Base-by-base conservation (phyloP, 495 filamentous ascomycete genomes). In the Elasticomyces elasticus region DNA sequence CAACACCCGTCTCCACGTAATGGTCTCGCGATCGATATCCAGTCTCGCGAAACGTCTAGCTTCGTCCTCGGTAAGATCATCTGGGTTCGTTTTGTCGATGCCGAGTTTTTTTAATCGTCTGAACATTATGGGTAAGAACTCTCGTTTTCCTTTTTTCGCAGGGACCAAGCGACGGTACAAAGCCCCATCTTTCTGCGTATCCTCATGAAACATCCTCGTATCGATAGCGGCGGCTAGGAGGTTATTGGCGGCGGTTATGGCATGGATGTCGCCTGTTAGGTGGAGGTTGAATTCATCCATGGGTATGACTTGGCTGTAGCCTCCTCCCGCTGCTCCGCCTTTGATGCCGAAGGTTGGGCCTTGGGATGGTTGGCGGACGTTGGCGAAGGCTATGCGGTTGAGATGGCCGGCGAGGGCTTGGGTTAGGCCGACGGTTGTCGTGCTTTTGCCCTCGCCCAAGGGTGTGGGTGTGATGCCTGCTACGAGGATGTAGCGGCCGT, bases 241-340 rank as follows among this genome's bases (percentile, higher is more conserved):
- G 71, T 98, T 98, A 75, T 97, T 98, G 5, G 92, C 92, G 10
- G 92, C 92, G 31, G 89, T 87, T 64, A 98, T 91, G 37, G 92
- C 92, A 67, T 98, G 92, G 57, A 98, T 97, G 67, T 98, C 92
- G 60, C 92, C 92, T 38, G 92, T 98, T 66, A 98, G 72, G 66
- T 98, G 92, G 57, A 98, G 75, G 67, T 98, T 98, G 76, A 98
- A 98, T 68, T 98, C 92, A 59, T 98, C 92, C 92, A 98, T 98
- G 49, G 92, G 92, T 60, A 98, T 97, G 63, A 97, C 92, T 69
- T 98, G 92, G 68, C 87, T 94, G 75, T 95, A 98, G 15, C 92
- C 92, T 60, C 92, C 92, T 63, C 92, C 92, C 52, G 92, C 92
- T 49, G 92, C 92, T 58, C 92, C 92, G 41, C 92, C 92, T 73